Evolutionary conservation across 345 rosid genomes (phyloP), one percentile per base, ranked within the genome.

Genomic region (Pugionium dolabratum): DNA sequence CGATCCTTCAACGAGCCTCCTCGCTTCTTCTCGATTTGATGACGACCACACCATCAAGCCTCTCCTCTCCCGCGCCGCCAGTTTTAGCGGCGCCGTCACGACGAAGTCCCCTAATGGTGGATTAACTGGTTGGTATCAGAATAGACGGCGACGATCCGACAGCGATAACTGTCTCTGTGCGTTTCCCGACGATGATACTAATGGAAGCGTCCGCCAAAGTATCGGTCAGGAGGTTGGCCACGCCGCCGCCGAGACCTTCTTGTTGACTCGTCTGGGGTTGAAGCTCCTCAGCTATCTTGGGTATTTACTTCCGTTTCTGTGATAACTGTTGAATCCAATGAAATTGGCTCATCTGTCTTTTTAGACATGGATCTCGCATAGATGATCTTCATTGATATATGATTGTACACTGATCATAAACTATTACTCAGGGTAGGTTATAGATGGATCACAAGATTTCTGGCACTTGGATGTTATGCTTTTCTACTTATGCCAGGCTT

Each of bases 401-500:
- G 64, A 54, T 10, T 9, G 65, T 66, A 74, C 64, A 63, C 76
- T 83, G 66, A 86, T 80, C 82, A 44, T 73, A 75, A 67, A 57
- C 51, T 77, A 44, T 84, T 57, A 52, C 84, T 77, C 95, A 94
- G 96, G 96, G 91, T 94, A 86, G 99, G 96, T 65, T 94, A 86
- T 82, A 83, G 85, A 84, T 90, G 96, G 95, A 82, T 94, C 71
- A 28, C 82, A 75, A 81, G 93, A 74, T 94, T 90, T 72, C 71
- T 88, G 62, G 97, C 99, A 55, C 99, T 94, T 76, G 96, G 95
- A 9, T 90, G 84, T 76, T 94, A 90, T 75, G 78, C 95, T 18
- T 61, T 88, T 49, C 65, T 90, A 53, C 96, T 90, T 39, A 73
- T 90, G 84, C 97, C 99, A 6, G 99, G 97, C 72, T 94, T 94